Evolutionary conservation across 106 monocot species (phyloP).

Genomic region (Apostasia shenzhenica): DNA sequence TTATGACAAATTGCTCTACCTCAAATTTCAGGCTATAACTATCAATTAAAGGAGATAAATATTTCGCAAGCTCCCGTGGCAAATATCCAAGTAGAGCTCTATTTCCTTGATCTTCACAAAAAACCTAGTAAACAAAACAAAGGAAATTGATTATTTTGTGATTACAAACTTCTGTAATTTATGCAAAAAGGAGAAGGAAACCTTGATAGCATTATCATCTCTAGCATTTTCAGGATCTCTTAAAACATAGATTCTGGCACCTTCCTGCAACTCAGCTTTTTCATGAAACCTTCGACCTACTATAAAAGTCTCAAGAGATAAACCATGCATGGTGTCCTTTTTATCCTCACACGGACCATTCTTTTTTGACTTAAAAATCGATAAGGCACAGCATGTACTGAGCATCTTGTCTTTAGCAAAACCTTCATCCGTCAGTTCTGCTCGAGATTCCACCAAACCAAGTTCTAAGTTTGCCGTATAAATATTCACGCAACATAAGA

Average conservation of each 20-base stretch:
- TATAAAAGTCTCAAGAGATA: constrained; percentile 56
- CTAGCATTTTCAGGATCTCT: constrained; percentile 77
- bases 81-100: constrained; percentile 61
- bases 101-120: constrained; percentile 37
- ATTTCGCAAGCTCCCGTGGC: constrained; percentile 63
- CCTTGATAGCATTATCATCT: constrained; percentile 84
- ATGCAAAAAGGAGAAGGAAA: constrained; percentile 10
- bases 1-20: constrained; percentile 23
- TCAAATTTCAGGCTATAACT: constrained; percentile 39
- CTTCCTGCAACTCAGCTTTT: constrained; percentile 36
- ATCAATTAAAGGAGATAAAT: constrained; percentile 77
- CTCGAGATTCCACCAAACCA: background rate
- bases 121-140: constrained; percentile 34
- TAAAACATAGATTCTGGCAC: constrained; percentile 27
- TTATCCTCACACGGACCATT: constrained; percentile 9
- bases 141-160: background rate
- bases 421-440: constrained; percentile 2
- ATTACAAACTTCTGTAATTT: background rate
- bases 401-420: background rate
- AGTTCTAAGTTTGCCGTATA: constrained; percentile 5
- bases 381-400: background rate
- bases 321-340: constrained; percentile 6
- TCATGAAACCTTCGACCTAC: constrained; percentile 76
- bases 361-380: background rate
- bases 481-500: constrained; percentile 3